Evolutionary conservation across 1,139 yeast species (phyloP).

Genomic region (Nakaseomyces nivariensis): DNA sequence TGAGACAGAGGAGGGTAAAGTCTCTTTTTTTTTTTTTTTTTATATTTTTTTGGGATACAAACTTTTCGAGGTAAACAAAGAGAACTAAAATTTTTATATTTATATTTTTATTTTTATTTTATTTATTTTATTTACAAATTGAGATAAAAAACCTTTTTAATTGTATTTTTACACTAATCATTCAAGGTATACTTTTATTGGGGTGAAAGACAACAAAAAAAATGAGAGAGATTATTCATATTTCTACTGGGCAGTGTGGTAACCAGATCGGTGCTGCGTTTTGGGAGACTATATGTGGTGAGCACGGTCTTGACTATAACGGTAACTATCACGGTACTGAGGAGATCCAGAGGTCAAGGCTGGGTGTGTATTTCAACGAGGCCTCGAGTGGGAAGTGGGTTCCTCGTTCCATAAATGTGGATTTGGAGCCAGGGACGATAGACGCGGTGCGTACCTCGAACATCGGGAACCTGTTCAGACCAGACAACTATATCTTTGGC

Average conservation of each 20-base stretch:
- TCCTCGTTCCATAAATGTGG: constrained; percentile 87
- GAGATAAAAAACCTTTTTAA: too few species aligned
- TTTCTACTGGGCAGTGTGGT: constrained; percentile 99
- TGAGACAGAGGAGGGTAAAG: too few species aligned
- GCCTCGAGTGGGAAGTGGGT: constrained; percentile 82
- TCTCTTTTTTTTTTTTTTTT: too few species aligned
- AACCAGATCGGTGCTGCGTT: constrained; percentile 98
- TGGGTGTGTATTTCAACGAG: constrained; percentile 44
- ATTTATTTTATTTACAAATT: too few species aligned
- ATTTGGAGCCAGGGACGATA: constrained; percentile 88
- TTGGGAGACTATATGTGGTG: constrained; percentile 96
- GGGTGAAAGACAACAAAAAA: background rate
- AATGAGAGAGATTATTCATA: constrained; percentile 70
- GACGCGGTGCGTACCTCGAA: constrained; percentile 71
- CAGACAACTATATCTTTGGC: constrained; percentile 81
- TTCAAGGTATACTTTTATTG: too few species aligned
- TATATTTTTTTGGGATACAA: too few species aligned
- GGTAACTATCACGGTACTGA: constrained; percentile 68
- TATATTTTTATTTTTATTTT: too few species aligned
- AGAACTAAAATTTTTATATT: too few species aligned
- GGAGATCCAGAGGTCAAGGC: constrained; percentile 45
- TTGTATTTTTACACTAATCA: too few species aligned
- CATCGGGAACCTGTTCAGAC: constrained; percentile 78
- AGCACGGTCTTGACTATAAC: constrained; percentile 82
- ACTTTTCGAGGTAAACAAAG: too few species aligned